phyloP scores from a whole-genome alignment of 495 filamentous ascomycete genomes.

The Cercophora sp. region DNA sequence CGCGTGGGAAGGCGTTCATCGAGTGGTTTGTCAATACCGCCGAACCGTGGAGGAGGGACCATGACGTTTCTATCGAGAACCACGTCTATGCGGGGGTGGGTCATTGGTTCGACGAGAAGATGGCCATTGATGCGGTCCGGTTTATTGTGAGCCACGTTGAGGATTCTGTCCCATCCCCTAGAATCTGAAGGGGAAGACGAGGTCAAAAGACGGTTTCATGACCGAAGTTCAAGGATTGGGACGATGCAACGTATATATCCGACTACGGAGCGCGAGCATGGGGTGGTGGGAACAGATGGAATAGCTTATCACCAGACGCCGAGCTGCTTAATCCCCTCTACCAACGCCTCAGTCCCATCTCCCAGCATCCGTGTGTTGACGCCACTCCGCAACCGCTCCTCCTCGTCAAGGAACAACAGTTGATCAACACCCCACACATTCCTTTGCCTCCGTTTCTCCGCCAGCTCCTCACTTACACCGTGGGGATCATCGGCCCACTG shows the following conservation, averaged over 20 bases:
- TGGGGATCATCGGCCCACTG: conserved; percentile 51
- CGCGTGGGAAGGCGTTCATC: conserved; percentile 64
- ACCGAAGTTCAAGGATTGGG: too few relatives aligned
- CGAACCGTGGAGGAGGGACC: conserved; percentile 54
- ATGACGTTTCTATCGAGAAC: conserved; percentile 62
- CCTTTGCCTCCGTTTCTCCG: conserved; percentile 44
- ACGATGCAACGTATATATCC: too few relatives aligned
- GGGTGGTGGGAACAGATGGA: too few relatives aligned
- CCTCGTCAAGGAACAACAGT: conserved; percentile 32
- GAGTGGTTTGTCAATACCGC: conserved; percentile 62
- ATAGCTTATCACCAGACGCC: too few relatives aligned
- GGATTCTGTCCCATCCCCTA: too few relatives aligned
- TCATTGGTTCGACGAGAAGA: conserved; percentile 67
- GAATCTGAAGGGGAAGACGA: too few relatives aligned
- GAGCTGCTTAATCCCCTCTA: conserved; percentile 21
- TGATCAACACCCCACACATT: conserved; percentile 46
- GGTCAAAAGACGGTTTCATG: too few relatives aligned
- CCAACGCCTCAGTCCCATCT: conserved; percentile 31
- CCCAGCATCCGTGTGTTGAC: conserved; percentile 22
- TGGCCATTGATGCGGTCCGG: conserved; percentile 65
- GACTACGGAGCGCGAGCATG: too few relatives aligned
- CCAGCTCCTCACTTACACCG: conserved; percentile 41
- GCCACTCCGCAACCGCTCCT: conserved; percentile 33
- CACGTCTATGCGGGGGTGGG: conserved; percentile 67
- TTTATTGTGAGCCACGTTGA: conserved; percentile 57